Evolutionary conservation across 306 rosid species (phyloP), one percentile per base, ranked within the genome.

Genomic region (Citrullus colocynthis): DNA sequence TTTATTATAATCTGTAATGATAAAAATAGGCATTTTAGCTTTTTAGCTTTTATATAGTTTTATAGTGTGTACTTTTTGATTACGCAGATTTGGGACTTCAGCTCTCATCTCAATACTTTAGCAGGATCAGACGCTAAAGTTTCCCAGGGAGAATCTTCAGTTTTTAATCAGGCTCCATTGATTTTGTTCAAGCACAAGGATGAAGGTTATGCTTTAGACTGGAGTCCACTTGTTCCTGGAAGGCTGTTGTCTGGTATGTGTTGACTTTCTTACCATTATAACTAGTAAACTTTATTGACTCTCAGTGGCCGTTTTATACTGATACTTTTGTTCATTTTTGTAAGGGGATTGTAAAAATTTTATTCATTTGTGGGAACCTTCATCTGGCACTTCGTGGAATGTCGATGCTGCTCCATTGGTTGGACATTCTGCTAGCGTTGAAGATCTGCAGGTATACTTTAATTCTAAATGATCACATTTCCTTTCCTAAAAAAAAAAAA

Each of bases 191-290:
- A 84, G 86, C 98, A 95, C 57, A 87, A 86, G 81, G 95, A 90
- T 65, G 98, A 95, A 89, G 98, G 98, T 75, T 95, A 86, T 79
- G 97, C 97, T 57, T 80, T 95, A 63, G 97, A 95, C 85, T 92
- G 97, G 98, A 95, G 87, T 83, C 97, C 93, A 70, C 80, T 85
- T 80, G 87, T 81, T 45, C 84, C 88, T 49, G 97, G 97, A 83
- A 88, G 96, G 89, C 93, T 95, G 78, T 79, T 89, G 55, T 92
- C 97, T 74, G 98, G 98, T 92, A 89, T 61, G 60, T 13, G 21
- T 72, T 30, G 57, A 1, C 32, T 44, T 34, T 74, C 64, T 34
- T 44, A 44, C 63, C 78, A 34, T 13, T 6, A 13, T n/a, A 18
- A 45, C 76, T 24, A 45, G 37, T 54, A 2, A 34, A 18, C 65